Conservation (phyloP, 257 asterid species). For the Solanum lignicaule region DNA sequence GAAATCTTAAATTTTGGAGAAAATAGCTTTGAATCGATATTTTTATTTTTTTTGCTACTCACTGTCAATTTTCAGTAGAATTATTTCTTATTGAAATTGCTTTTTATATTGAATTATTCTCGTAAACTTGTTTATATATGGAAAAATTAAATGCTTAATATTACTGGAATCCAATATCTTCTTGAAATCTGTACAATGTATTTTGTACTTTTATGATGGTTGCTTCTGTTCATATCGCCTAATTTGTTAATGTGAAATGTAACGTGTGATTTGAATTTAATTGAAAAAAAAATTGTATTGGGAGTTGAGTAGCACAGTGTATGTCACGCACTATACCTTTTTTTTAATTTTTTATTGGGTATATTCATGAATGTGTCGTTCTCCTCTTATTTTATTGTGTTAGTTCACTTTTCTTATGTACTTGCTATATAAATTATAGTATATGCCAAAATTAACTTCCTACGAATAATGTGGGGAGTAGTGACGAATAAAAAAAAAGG, state of each 20-base stretch:
- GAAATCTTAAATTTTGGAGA: not conserved
- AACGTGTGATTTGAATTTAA: not conserved
- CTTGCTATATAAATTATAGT: no score
- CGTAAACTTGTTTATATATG: not conserved
- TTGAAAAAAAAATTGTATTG: not conserved
- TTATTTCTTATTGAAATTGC: not conserved
- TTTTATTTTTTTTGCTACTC: not conserved
- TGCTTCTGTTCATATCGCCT: not conserved
- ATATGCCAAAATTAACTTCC: not conserved
- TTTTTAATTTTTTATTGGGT: not conserved
- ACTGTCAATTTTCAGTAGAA: not conserved
- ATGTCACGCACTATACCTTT: not conserved
- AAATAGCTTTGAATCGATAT: not conserved
- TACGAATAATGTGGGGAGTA: not conserved
- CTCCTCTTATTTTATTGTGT: not conserved
- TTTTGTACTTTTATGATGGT: not conserved
- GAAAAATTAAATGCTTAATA: not conserved
- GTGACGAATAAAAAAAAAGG: not conserved
- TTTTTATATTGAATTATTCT: not conserved
- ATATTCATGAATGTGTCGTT: not conserved
- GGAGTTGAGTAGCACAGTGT: not conserved
- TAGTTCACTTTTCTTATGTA: not conserved
- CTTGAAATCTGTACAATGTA: not conserved
- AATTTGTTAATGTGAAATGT: not conserved
- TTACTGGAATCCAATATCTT: not conserved